phyloP scores from a whole-genome alignment of 495 filamentous ascomycete genomes.

The Trichoderma gamsii region DNA sequence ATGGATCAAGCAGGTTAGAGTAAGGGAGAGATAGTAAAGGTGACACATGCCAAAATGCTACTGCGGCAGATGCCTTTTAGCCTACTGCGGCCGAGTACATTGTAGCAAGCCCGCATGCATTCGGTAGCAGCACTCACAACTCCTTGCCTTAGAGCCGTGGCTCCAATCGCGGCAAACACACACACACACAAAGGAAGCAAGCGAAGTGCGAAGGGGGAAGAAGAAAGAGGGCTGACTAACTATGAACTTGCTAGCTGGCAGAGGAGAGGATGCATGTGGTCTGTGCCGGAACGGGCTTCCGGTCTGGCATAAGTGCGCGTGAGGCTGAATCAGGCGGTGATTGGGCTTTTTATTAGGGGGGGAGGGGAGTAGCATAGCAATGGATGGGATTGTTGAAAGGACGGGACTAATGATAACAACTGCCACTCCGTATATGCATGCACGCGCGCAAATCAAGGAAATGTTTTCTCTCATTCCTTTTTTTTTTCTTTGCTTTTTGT shows the following conservation, averaged over 20 bases:
- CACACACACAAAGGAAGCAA: neutral
- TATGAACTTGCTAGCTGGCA: too few species aligned
- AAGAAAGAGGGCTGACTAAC: neutral
- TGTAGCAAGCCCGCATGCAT: too few species aligned
- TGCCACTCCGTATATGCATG: neutral
- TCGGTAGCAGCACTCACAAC: too few species aligned
- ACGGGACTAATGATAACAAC: neutral
- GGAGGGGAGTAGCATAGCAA: neutral
- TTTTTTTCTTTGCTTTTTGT: neutral
- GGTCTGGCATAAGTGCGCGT: neutral
- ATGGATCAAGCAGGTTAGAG: neutral
- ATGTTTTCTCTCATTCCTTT: too few species aligned
- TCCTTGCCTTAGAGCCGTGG: too few species aligned
- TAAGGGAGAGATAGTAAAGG: neutral
- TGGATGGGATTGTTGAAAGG: neutral
- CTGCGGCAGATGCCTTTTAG: too few species aligned
- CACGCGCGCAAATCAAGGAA: neutral
- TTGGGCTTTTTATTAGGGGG: neutral
- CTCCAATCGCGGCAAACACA: too few species aligned
- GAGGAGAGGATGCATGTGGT: neutral
- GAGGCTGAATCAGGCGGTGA: constrained; percentile 13
- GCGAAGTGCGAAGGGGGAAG: neutral
- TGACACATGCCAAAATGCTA: too few species aligned
- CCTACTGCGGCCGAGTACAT: too few species aligned
- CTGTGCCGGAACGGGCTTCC: neutral